phyloP scores from a whole-genome alignment of 148 eudicot species.

The Camellia sinensis region DNA sequence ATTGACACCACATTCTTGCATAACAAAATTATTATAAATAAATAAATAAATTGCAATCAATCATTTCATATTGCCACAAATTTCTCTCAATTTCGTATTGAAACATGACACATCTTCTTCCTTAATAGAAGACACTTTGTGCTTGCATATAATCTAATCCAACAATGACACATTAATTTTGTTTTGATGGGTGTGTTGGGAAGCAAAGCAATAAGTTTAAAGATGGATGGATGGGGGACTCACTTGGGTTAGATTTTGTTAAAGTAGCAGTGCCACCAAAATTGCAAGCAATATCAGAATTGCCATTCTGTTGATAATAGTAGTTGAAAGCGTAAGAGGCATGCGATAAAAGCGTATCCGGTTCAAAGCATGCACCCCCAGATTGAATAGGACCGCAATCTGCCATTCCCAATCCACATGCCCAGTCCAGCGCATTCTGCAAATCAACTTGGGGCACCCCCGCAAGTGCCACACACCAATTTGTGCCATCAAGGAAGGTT shows the following conservation, averaged over 20 bases:
- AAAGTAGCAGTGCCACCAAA: constrained; percentile 80
- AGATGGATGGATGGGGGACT: background rate
- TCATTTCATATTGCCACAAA: too few relatives aligned
- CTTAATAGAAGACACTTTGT: too few relatives aligned
- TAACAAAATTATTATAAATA: too few relatives aligned
- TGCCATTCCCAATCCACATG: constrained; percentile 68
- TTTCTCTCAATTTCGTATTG: too few relatives aligned
- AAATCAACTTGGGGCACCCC: constrained; percentile 51
- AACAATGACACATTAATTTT: too few relatives aligned
- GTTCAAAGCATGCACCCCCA: constrained; percentile 64
- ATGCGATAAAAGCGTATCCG: constrained; percentile 61
- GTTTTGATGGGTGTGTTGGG: too few relatives aligned
- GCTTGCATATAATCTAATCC: too few relatives aligned
- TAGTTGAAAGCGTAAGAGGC: constrained; percentile 87
- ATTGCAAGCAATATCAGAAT: constrained; percentile 72
- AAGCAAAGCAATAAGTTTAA: background rate
- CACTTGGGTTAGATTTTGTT: constrained; percentile 66
- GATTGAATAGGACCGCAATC: constrained; percentile 60
- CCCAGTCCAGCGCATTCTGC: constrained; percentile 83
- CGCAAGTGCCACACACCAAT: constrained; percentile 78
- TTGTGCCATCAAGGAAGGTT: constrained; percentile 67
- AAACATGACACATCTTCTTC: too few relatives aligned
- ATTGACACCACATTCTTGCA: too few relatives aligned
- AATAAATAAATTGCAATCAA: too few relatives aligned
- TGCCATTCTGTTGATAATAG: constrained; percentile 89